Conservation (phyloP, 345 rosid species). For the Bruguiera gymnorhiza region DNA sequence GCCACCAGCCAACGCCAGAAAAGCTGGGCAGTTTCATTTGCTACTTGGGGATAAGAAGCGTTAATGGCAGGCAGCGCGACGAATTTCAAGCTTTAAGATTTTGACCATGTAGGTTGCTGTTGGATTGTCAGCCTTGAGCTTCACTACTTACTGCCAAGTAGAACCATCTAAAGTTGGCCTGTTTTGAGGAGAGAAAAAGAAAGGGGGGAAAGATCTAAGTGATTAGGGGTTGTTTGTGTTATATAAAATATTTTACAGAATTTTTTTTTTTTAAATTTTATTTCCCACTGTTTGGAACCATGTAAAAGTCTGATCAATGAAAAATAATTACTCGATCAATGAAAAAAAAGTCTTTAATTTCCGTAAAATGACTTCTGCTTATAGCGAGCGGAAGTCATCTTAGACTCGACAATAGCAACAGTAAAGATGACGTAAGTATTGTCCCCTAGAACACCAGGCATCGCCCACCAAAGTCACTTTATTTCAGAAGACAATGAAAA, state of each 20-base stretch:
- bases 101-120: neutral
- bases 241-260: too few relatives aligned
- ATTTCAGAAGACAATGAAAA: conserved; percentile 22
- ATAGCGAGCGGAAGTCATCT: neutral
- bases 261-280: too few relatives aligned
- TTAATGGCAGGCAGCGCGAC: conserved; percentile 17
- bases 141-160: conserved; percentile 20
- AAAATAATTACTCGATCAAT: too few relatives aligned
- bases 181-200: conserved; percentile 32
- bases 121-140: conserved; percentile 23
- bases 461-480: conserved; percentile 38
- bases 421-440: conserved; percentile 42
- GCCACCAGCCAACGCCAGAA: too few relatives aligned
- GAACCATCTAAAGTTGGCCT: conserved; percentile 32
- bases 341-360: too few relatives aligned
- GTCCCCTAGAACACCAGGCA: conserved; percentile 44
- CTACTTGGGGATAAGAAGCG: conserved; percentile 14
- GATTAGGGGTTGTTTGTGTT: neutral
- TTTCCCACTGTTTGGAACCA: too few relatives aligned
- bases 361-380: too few relatives aligned
- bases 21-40: neutral
- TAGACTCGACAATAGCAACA: conserved; percentile 16
- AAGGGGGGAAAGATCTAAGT: neutral
- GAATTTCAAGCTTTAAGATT: neutral
- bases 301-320: too few relatives aligned